Evolutionary conservation across 148 eudicot genomes (phyloP), one percentile per base, ranked within the genome.

Genomic region (Chenopodium album): DNA sequence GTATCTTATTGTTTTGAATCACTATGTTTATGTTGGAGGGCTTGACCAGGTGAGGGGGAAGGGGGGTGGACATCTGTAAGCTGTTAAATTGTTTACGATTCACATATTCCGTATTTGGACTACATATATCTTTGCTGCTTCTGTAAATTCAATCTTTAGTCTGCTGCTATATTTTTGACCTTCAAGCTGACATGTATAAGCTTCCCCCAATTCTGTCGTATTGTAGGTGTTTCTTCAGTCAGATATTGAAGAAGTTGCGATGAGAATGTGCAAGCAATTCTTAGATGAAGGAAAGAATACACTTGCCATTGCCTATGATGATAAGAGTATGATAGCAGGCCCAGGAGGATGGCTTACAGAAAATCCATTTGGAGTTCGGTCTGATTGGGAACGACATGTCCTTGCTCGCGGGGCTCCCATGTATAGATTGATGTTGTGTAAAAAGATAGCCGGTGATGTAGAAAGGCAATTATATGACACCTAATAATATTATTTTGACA

Each of bases 331-430:
- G 9, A 12, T 56, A 72, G 17, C 73, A 13, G 32, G 78, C 17
- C 75, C 81, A 41, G 85, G 82, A 74, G 92, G 87, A 67, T 94
- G 95, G 94, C 88, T 94, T 78, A 87, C 80, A 77, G 94, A 91
- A 78, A 94, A 91, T 87, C 98, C 98, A 19, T 92, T 92, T 78
- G 92, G 92, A 56, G 90, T 91, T 63, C 87, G 67, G 71, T 91
- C 98, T 54, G 98, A 94, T 84, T 94, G 97, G 98, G 97, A 94
- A 82, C 90, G 82, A 4, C 98, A 90, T 86, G 98, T 91, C 78
- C 78, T 92, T 84, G 90, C 88, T 44, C 94, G 95, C 20, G 89
- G 91, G 56, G 90, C 84, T 75, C 92, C 94, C 64, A 92, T 94
- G 98, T 92, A 88, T 86, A 89, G 98, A 85, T 60, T 89, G 66